Evolutionary conservation across 768 basidiomycete species (phyloP), one percentile per base, ranked within the genome.

Genomic region (Amanita pseudoporphyria): DNA sequence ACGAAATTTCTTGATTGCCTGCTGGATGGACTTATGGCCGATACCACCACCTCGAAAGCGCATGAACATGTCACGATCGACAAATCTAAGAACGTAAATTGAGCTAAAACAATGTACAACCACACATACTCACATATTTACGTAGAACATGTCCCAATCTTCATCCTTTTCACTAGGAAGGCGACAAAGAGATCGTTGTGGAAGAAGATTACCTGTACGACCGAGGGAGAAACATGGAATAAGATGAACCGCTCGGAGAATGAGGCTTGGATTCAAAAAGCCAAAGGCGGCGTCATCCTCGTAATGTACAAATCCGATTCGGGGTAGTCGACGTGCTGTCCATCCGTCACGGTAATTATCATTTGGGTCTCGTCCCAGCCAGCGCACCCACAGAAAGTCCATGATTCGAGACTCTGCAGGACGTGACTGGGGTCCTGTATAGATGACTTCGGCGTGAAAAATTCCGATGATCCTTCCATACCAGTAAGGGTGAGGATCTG

Each of bases 381-480:
- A 44, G 24, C 30, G 28, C 5, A 40, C 5, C 39, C 39, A 40
- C 1, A 40, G 39, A 6, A 40, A 40, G 3, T 40, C 39, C 39
- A 44, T 44, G 10, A 18, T 18, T 6, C 30, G 26, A 6, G 16
- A 2, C 12, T 44, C 42, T 3, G 14, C 12, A 3, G 28, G 30
- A 12, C 5, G 26, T 32, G 42, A 30, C 5, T 22, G 9, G 6
- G 18, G 31, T 5, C 45, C 32, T 4, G 6, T 9, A 28, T 36
- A 36, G n/a, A 16, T 52, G 9, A 66, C 60, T 7, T 56, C 45
- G 33, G 53, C 65, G 49, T 70, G 68, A 45, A 60, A 63, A 26
- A 71, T 51, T 5, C 62, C 43, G 31, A 68, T 48, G 18, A 65
- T 45, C 31, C 62, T 9, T 24, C 62, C 55, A 58, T 71, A 72